Evolutionary conservation across 2,329 filamentous ascomycete genomes (phyloP), one percentile per base, ranked within the genome.

Genomic region (Atkinsonella texensis): DNA sequence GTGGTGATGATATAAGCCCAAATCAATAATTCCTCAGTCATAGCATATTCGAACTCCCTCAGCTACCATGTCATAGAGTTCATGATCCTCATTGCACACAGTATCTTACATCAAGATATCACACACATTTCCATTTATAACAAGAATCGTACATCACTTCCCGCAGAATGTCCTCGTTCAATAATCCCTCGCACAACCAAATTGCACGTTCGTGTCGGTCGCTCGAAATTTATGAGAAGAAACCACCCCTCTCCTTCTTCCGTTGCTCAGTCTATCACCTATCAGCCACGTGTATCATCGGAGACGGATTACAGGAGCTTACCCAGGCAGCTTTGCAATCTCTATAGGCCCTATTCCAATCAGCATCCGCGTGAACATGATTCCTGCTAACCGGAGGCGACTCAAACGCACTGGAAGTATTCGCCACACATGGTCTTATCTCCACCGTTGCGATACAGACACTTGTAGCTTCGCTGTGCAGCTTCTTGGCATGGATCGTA

Each of bases 281-380:
- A 42, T 57, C 43, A 56, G 52, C 5, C 28, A 31, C 38, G 10
- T 43, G 11, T 8, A 32, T 17, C 20, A 15, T 9, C 17, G 31
- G n/a, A 8, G n/a, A 31, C 3, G 1, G 3, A 11, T 9, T 17
- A 33, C 2, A 12, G 11, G 13, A 60, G 28, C 73, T 56, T 76
- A 95, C 89, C 90, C 90, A 96, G 73, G 84, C 79, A 71, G 95
- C 90, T 68, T 96, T 96, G 70, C 91, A 97, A 56, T 94, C 89
- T 53, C 89, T 81, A 68, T 96, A 97, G 48, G 89, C 89, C 70
- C 89, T 95, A 57, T 23, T 17, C 15, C n/a, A 7, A 48, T 65
- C 52, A 65, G 58, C 54, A 41, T 31, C 18, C 18, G n/a, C 32
- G 23, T 11, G 9, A 10, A 31, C 20, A 3, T 42, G 1, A 15